Conservation (phyloP, 1,284 basidiomycete species). For the Marasmius oreades region DNA sequence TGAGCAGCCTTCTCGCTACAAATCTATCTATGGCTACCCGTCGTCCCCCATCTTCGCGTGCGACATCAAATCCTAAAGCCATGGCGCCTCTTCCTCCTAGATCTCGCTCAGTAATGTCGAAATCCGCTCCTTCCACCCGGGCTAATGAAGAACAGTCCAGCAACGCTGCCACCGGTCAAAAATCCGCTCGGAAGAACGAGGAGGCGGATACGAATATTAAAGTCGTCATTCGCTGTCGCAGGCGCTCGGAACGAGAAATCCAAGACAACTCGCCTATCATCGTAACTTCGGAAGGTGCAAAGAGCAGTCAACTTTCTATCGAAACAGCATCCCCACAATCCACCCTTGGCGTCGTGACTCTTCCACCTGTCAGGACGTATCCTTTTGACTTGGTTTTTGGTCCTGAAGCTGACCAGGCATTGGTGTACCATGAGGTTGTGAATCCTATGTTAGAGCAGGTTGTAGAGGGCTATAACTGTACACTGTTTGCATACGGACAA, state of each 20-base stretch:
- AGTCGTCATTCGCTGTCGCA: slow-evolving; percentile 87
- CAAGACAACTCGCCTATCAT: slow-evolving; percentile 82
- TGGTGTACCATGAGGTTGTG: slow-evolving; percentile 94
- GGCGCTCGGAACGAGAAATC: slow-evolving; percentile 78
- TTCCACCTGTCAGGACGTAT: slow-evolving; percentile 77
- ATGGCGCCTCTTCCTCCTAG: slow-evolving; percentile 29
- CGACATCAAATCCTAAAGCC: slow-evolving; percentile 22
- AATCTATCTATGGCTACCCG: slow-evolving; percentile 44
- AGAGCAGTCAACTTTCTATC: slow-evolving; percentile 73
- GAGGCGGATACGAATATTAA: slow-evolving; percentile 76
- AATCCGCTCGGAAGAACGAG: slow-evolving; percentile 22
- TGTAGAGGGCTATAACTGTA: slow-evolving; percentile 95
- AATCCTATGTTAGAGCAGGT: slow-evolving; percentile 93
- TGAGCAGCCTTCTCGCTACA: slow-evolving; percentile 9
- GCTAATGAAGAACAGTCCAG: slow-evolving; percentile 22
- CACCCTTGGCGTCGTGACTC: slow-evolving; percentile 62
- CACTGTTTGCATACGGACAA: slow-evolving; percentile 97
- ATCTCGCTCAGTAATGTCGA: slow-evolving; percentile 37
- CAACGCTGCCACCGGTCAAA: slow-evolving; percentile 14
- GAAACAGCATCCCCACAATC: slow-evolving; percentile 68
- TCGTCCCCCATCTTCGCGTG: slow-evolving; percentile 43
- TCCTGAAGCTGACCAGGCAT: slow-evolving; percentile 93
- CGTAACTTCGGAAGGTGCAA: slow-evolving; percentile 70
- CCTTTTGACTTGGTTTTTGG: slow-evolving; percentile 94
- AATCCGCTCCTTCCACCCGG: slow-evolving; percentile 25